Conservation (phyloP, 2,329 filamentous ascomycete genomes). For the Microsporum canis region DNA sequence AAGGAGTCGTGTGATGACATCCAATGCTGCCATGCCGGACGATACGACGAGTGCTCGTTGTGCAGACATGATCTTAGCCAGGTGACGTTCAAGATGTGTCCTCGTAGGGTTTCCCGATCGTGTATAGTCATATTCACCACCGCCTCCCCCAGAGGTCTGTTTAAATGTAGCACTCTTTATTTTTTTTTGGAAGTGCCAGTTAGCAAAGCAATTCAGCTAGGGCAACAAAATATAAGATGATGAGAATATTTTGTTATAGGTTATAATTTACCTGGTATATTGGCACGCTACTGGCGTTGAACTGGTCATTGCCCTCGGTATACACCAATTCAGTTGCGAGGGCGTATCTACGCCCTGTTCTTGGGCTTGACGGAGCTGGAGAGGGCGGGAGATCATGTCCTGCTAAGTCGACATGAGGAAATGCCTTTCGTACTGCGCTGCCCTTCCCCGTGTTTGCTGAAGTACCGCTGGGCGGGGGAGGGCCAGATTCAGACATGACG, state of each 20-base stretch:
- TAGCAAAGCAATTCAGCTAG: background rate
- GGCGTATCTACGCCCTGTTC: conserved; percentile 76
- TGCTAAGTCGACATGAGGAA: conserved; percentile 60
- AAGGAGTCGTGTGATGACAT: conserved; percentile 86
- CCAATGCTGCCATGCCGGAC: conserved; percentile 92
- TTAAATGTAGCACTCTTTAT: conserved; percentile 89
- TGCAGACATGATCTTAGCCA: conserved; percentile 98
- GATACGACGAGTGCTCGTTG: conserved; percentile 82
- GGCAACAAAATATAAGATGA: background rate
- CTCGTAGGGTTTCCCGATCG: conserved; percentile 94
- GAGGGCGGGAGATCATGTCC: conserved; percentile 81
- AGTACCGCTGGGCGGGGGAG: conserved; percentile 2
- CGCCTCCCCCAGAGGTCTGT: conserved; percentile 67
- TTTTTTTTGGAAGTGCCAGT: background rate
- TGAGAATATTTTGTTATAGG: background rate
- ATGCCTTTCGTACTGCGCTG: conserved; percentile 32
- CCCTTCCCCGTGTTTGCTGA: conserved; percentile 1
- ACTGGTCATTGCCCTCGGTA: conserved; percentile 92
- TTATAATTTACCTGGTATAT: conserved; percentile 64
- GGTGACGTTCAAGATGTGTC: conserved; percentile 87
- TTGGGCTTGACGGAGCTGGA: conserved; percentile 82
- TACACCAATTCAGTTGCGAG: conserved; percentile 94
- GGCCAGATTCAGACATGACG: conserved; percentile 12
- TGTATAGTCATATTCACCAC: conserved; percentile 94
- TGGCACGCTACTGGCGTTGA: conserved; percentile 88